Conservation (phyloP, 2,329 filamentous ascomycete genomes). For the Thielaviopsis populi region DNA sequence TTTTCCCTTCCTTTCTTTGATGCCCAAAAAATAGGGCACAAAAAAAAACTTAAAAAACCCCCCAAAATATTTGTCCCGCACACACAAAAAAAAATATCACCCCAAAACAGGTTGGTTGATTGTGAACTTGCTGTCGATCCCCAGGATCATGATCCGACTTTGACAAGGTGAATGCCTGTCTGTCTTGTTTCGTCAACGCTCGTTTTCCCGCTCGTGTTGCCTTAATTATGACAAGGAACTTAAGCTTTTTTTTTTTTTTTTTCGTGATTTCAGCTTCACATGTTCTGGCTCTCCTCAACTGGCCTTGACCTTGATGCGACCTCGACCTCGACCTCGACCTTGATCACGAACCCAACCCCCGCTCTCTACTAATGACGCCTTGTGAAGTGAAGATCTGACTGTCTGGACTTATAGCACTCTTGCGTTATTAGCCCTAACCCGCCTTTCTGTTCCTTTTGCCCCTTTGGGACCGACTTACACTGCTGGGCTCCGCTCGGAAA, state of each 20-base stretch:
- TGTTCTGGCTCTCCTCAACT: neutral
- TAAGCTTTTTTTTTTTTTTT: neutral
- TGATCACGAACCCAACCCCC: neutral
- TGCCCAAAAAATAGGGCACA: no score
- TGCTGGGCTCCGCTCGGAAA: neutral
- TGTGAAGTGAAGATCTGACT: neutral
- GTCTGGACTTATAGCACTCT: neutral
- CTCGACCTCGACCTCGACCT: neutral
- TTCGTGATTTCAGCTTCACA: neutral
- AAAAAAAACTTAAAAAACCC: neutral
- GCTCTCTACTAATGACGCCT: neutral
- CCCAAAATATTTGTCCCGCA: neutral
- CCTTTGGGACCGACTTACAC: neutral
- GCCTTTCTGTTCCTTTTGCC: neutral
- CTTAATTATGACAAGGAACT: neutral
- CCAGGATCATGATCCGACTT: neutral
- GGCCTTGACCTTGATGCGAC: neutral
- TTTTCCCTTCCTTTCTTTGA: no score
- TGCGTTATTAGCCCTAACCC: neutral
- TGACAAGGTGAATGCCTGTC: slow-evolving; percentile 1
- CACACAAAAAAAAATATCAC: neutral
- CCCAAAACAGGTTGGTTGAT: neutral
- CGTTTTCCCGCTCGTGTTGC: neutral
- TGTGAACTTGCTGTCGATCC: neutral
- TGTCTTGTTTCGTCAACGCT: neutral